Base-by-base conservation (phyloP, 768 basidiomycete genomes). In the Tricholoma bakamatsutake region DNA sequence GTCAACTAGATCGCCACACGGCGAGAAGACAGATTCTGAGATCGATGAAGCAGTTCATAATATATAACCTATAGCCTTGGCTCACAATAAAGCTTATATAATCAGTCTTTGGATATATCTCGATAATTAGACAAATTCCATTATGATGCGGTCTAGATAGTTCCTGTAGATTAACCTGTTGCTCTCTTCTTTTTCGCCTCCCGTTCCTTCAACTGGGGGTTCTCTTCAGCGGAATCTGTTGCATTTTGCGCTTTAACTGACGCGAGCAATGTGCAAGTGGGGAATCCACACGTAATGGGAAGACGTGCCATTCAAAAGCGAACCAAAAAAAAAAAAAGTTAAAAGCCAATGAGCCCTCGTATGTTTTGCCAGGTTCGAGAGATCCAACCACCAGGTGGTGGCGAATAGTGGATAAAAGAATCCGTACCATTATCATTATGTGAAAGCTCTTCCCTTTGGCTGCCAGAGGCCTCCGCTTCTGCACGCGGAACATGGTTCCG, bases 391-490 rank as follows among this genome's bases (percentile, higher is more conserved):
- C 78, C 80, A 65, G 76, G 74, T 67, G 80, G 71, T 57, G 83
- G 73, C 68, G 80, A 72, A 66, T 78, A 64, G 73, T 74, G 74
- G 75, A 76, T 73, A 74, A 86, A 88, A 76, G 79, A 78, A 72
- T 66, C 73, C 89, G 82, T 88, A 91, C 90, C 90, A 69, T 90
- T 86, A 69, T 84, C 76, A 72, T 67, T 63, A 55, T 66, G 52
- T 28, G 1, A 37, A 45, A 40, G 28, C 13, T 52, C 46, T 33
- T 54, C 12, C 15, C 61, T 50, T 31, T 54, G 57, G 33, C 50
- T 52, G 64, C 63, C 34, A 59, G 65, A 45, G 50, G 59, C 21
- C 50, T 51, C 30, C 61, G 62, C 53, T 59, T 59, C 52, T 56
- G 56, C 58, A 42, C 47, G 42, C 30, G 59, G 50, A 33, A 59